Evolutionary conservation across 768 basidiomycete species (phyloP), one percentile per base, ranked within the genome.

Genomic region (Cubamyces sp.): DNA sequence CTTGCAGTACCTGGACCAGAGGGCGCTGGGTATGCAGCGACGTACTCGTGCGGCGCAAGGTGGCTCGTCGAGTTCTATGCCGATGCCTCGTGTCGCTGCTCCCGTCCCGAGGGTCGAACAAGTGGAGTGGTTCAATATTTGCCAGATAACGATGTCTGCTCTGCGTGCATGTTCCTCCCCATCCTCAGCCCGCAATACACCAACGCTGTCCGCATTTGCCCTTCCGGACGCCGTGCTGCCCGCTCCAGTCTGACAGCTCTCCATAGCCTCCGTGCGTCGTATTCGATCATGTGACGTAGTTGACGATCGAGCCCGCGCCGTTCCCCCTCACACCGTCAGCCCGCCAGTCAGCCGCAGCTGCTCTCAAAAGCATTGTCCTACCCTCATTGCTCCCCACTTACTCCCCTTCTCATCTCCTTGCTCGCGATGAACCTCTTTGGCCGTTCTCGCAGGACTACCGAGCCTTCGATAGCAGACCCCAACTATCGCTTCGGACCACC

Each of bases 231-330:
- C 39, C 30, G 3, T 26, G 37, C 7, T 14, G 21, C 34, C 5
- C 41, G 43, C 57, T 37, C 49, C 57, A 34, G 26, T 39, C 18
- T 51, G 55, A 62, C 55, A 57, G 49, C 49, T 52, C 55, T 52
- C 55, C 61, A 56, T 45, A 21, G 21, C 34, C 45, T 14, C 40
- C 47, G 25, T 48, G 25, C 40, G 9, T 25, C 46, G 34, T 19
- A 25, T 21, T 39, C 57, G 62, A 64, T 64, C 62, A 59, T 62
- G 57, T 64, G 62, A 64, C 62, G 62, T 54, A 58, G 25, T 26
- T 42, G 9, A 28, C 47, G 53, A 64, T 60, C 53, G 28, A 39
- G 11, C 9, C 46, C 43, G 53, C 56, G 9, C 34, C 34, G 34
- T 34, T 5, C 9, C 34, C 34, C 39, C 48, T 49, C 16, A 3